A percentile compares a stretch with the other conserved stretches of the same genome.
Conservation (phyloP, 164 flowering plant genomes). For the Umbilicus rupestris region DNA sequence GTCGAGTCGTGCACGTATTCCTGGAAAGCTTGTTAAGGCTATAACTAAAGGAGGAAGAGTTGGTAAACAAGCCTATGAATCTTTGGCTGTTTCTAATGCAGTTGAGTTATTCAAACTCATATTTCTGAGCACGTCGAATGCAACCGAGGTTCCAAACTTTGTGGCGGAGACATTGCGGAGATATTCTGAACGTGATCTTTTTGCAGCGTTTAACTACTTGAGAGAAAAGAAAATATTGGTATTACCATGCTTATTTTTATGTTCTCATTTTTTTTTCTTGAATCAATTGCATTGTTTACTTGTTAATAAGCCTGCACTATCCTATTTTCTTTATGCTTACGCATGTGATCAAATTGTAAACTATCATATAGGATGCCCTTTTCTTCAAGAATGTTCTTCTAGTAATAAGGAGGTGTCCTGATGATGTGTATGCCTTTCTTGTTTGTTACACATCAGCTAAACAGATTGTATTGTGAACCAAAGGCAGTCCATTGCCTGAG, state of each 20-base stretch:
- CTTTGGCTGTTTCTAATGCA: conserved; percentile 84
- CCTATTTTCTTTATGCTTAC: neutral
- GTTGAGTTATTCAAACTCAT: conserved; percentile 84
- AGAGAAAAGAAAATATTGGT: conserved; percentile 79
- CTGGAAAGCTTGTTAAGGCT: conserved; percentile 43
- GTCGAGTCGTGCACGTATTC: conserved; percentile 30
- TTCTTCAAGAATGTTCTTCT: neutral
- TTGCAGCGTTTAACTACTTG: conserved; percentile 82
- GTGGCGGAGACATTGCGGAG: conserved; percentile 67
- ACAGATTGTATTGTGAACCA: neutral
- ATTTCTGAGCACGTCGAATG: conserved; percentile 58
- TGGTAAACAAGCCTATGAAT: conserved; percentile 32
- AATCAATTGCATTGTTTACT: neutral
- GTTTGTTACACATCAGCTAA: neutral
- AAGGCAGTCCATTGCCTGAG: neutral
- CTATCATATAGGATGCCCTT: neutral
- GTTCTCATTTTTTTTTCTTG: neutral
- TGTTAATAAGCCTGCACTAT: neutral
- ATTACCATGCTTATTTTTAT: conserved; percentile 8
- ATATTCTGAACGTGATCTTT: conserved; percentile 81
- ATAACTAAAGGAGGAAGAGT: conserved; percentile 26
- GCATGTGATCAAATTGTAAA: neutral
- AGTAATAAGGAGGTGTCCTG: neutral
- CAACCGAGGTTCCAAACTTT: conserved; percentile 49
- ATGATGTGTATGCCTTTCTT: neutral